These are phyloP conservation scores for Carex scoparia DNA, from an alignment of 176 grass and related monocot genomes.

Conservation along the genomic window DNA sequence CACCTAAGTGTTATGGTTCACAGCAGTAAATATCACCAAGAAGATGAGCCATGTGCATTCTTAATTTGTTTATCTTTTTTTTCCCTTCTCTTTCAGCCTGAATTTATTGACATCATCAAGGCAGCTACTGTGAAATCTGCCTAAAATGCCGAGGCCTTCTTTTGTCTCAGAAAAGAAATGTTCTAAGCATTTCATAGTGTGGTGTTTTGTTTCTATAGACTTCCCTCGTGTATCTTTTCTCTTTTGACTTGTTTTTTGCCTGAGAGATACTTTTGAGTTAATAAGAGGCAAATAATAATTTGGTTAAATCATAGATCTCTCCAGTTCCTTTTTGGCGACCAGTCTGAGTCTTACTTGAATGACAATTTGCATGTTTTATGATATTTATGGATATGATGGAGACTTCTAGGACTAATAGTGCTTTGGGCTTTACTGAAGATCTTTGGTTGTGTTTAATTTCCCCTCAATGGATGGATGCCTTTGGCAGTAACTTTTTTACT, in stretches of 20 bases:
- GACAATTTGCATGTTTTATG: not conserved
- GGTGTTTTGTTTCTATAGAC: constrained; percentile 11
- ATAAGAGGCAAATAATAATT: constrained; percentile 28
- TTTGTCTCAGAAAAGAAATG: not conserved
- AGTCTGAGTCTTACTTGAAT: constrained; percentile 5
- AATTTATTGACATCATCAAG: constrained; percentile 98
- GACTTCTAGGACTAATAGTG: no score
- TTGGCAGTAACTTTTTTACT: not conserved
- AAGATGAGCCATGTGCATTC: not conserved
- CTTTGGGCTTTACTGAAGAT: not conserved
- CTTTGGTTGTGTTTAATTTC: not conserved
- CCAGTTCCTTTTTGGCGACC: not conserved
- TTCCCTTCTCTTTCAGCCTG: constrained; percentile 36
- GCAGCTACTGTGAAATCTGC: constrained; percentile 56
- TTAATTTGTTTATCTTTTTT: not conserved
- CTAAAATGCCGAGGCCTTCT: constrained; percentile 23
- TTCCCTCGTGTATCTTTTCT: not conserved
- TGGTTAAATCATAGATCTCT: not conserved
- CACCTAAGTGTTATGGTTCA: not conserved
- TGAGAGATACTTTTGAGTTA: constrained; percentile 21
- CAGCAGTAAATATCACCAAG: not conserved
- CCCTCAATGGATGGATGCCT: not conserved
- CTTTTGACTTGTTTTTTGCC: constrained; percentile 22
- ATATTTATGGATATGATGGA: not conserved
- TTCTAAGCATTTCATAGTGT: not conserved